Percentiles rank a stretch among this genome's conserved stretches.
phyloP scores from a whole-genome alignment of 148 eudicot genomes.

The Rhododendron vialii region DNA sequence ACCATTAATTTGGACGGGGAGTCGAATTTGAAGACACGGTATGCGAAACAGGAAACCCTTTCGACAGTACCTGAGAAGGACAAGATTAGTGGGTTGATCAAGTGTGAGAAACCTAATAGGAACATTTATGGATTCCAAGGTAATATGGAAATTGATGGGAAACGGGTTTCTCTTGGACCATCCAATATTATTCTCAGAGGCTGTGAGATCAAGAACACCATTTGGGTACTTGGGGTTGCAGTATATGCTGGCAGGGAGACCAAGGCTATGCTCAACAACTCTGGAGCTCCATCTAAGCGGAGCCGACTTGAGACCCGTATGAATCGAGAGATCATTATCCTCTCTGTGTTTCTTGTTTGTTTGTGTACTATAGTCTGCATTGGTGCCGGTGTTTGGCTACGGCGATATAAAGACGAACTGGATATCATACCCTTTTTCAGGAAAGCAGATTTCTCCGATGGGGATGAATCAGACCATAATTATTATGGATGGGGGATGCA shows the following conservation, averaged over 20 bases:
- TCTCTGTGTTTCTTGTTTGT: constrained; percentile 69
- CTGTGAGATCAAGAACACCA: constrained; percentile 92
- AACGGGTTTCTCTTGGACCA: constrained; percentile 88
- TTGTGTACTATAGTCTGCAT: constrained; percentile 71
- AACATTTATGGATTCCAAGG: constrained; percentile 94
- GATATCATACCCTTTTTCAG: constrained; percentile 65
- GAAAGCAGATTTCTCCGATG: constrained; percentile 55
- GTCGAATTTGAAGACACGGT: constrained; percentile 91
- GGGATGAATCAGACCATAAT: constrained; percentile 41
- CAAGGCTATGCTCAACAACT: constrained; percentile 94
- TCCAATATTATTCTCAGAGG: constrained; percentile 91
- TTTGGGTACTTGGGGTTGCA: constrained; percentile 86
- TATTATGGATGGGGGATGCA: constrained; percentile 87
- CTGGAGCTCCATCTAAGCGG: constrained; percentile 98
- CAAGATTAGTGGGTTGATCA: constrained; percentile 65
- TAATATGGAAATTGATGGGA: constrained; percentile 86
- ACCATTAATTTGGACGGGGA: constrained; percentile 97
- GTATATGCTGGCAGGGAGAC: constrained; percentile 95
- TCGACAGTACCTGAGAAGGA: constrained; percentile 52
- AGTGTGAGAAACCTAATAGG: constrained; percentile 94
- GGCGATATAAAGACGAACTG: constrained; percentile 61
- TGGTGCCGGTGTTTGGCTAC: constrained; percentile 78
- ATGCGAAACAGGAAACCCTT: constrained; percentile 96
- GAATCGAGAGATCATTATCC: constrained; percentile 79
- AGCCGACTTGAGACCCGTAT: constrained; percentile 89